These are phyloP conservation scores for Aphanomyces invadans DNA, from an alignment of 352 stramenopile species.

Conservation along the genomic window DNA sequence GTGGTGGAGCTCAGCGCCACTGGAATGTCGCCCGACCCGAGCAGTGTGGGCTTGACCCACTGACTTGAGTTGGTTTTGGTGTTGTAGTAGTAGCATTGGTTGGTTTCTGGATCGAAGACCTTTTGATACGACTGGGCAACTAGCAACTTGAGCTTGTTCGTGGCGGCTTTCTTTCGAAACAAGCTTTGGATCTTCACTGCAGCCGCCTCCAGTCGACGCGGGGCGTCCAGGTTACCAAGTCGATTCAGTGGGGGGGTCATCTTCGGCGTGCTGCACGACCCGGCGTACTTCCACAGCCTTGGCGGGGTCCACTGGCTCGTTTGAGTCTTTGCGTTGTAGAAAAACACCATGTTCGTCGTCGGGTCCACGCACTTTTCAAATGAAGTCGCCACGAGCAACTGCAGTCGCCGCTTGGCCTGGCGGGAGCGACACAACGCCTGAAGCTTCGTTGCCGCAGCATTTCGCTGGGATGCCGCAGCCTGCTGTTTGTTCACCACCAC, in stretches of 20 bases:
- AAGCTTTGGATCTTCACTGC: slow-evolving; percentile 28
- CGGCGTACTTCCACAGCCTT: neutral
- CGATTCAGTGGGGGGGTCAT: neutral
- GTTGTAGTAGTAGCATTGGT: slow-evolving; percentile 49
- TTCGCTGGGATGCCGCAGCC: neutral
- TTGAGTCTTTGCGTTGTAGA: slow-evolving; percentile 12
- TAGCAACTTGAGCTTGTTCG: slow-evolving; percentile 26
- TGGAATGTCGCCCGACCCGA: slow-evolving; percentile 10
- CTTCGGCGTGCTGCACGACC: neutral
- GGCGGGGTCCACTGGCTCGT: slow-evolving; percentile 1
- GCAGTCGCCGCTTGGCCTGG: neutral
- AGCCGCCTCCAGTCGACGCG: slow-evolving; percentile 19
- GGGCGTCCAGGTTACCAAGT: slow-evolving; percentile 3
- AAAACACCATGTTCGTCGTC: slow-evolving; percentile 14
- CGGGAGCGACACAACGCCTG: neutral
- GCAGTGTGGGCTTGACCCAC: slow-evolving; percentile 30
- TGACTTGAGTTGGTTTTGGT: slow-evolving; percentile 30
- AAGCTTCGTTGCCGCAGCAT: neutral
- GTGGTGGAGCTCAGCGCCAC: neutral
- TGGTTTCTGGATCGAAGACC: slow-evolving; percentile 30
- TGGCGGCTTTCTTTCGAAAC: slow-evolving; percentile 29
- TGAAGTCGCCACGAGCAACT: slow-evolving; percentile 3
- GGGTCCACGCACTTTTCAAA: slow-evolving; percentile 11
- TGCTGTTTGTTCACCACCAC: neutral
- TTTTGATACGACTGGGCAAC: slow-evolving; percentile 31